Evolutionary conservation across 2,329 filamentous ascomycete species (phyloP), one percentile per base, ranked within the genome.

Genomic region (Delphinella strobiligena): DNA sequence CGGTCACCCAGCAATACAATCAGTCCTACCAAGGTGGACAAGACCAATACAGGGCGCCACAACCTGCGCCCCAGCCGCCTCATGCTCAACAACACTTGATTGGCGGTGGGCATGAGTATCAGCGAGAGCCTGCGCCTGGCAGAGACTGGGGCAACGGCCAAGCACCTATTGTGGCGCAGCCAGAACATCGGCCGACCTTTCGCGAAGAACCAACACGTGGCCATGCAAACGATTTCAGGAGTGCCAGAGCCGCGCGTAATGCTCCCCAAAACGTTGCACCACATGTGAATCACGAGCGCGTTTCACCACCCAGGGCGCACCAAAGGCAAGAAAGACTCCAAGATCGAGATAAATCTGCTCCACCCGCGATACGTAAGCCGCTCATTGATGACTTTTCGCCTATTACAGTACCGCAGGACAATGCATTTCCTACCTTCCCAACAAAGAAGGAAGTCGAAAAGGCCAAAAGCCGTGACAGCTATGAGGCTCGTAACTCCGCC

Each of bases 391-490:
- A 47, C 5, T 37, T 38, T 14, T 51, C 51, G 7, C 56, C 56
- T 2, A 24, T 57, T 17, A 45, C 47, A 2, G 15, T 56, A n/a
- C 45, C 54, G 7, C 55, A 54, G 37, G 67, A 71, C 49, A 71
- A 65, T 44, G 64, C 67, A 0, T 71, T 71, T 39, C 67, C 67
- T 5, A 54, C 57, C 1, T 69, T 70, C 45, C 62, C 62, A 11
- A 50, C 51, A 16, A 47, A 52, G 36, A 50, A 55, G 30, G 36
- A 41, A 34, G 51, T 49, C 16, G 48, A 49, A 12, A 27, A 7
- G 7, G 7, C 22, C 7, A 27, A 27, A 27, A 12, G 7, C 12
- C 22, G 22, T 12, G 22, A 27, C 22, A 27, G 22, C 12, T 7
- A 7, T 27, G n/a, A n/a, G n/a, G n/a, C n/a, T n/a, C n/a, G n/a